Evolutionary conservation across 2,329 filamentous ascomycete genomes (phyloP), one percentile per base, ranked within the genome.

Genomic region (Colletotrichum liaoningense): DNA sequence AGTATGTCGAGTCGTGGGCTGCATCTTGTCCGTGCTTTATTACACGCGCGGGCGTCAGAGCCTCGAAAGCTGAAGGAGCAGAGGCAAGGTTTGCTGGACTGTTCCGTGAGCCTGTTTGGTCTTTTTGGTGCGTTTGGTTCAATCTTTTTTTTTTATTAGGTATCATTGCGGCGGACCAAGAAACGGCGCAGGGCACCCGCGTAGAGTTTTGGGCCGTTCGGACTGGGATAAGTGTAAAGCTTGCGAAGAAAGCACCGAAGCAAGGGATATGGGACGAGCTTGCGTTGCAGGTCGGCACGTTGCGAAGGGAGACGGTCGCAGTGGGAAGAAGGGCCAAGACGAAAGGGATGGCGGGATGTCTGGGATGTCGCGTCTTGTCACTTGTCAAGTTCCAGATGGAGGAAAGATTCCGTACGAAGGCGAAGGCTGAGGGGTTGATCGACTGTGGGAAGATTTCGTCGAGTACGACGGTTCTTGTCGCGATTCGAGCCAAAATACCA

Each of bases 311-410:
- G 46, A 42, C n/a, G 42, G 22, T 16, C 16, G 24, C 30, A 14
- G 68, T 55, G 52, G 35, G 22, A 19, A 28, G 33, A 35, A 35
- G 26, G 59, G 35, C 35, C 42, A 66, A 54, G 54, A 38, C 52
- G 38, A 19, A 55, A 69, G 59, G 60, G 60, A 65, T 38, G 22
- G 49, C 52, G 52, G 35, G 11, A 65, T 66, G 70, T 71, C 67
- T 71, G 22, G 60, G 67, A 52, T 71, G 56, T 62, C 56, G 68
- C 49, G 55, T 57, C 60, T 62, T 73, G 71, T 73, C 71, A 73
- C 67, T 73, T 71, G 67, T 57, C 28, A 73, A 30, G 71, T 73
- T 73, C 67, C 71, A 62, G 55, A 65, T 46, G 66, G 46, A 59
- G 56, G 46, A 24, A 63, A 63, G 28, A 64, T 28, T 49, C 42